Evolutionary conservation across 2,329 filamentous ascomycete genomes (phyloP).

Genomic region (Calonectria montana): DNA sequence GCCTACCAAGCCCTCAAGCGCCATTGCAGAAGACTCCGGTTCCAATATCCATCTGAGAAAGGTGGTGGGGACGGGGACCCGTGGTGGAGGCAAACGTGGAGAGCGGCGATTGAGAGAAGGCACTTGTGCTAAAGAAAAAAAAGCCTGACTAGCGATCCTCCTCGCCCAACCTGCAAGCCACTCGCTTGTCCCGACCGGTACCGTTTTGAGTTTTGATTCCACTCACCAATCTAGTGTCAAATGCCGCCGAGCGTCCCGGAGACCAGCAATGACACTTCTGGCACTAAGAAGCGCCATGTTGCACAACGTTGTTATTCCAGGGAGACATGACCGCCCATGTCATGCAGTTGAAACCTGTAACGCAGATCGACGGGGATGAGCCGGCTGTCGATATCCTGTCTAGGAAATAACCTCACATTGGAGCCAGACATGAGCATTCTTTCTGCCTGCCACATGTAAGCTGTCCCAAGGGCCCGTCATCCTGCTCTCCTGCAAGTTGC

Average conservation of each 20-base stretch:
- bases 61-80: constrained; percentile 11
- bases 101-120: background rate
- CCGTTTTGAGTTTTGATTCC: background rate
- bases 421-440: background rate
- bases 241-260: constrained; percentile 10
- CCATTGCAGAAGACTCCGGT: constrained; percentile 1
- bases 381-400: background rate
- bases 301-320: background rate
- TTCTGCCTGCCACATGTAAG: background rate
- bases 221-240: background rate
- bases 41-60: constrained; percentile 13
- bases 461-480: background rate
- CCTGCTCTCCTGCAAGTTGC: background rate
- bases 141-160: constrained; percentile 18
- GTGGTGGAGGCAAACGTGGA: constrained; percentile 16
- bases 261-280: background rate
- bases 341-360: constrained; percentile 18
- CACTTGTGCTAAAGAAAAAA: background rate
- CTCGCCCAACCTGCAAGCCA: constrained; percentile 16
- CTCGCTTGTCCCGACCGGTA: constrained; percentile 1
- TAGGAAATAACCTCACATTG: background rate
- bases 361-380: constrained; percentile 13
- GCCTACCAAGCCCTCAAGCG: background rate
- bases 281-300: background rate
- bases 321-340: background rate